Evolutionary conservation across 495 filamentous ascomycete species (phyloP), one percentile per base, ranked within the genome.

Genomic region (Trichoderma reesei): DNA sequence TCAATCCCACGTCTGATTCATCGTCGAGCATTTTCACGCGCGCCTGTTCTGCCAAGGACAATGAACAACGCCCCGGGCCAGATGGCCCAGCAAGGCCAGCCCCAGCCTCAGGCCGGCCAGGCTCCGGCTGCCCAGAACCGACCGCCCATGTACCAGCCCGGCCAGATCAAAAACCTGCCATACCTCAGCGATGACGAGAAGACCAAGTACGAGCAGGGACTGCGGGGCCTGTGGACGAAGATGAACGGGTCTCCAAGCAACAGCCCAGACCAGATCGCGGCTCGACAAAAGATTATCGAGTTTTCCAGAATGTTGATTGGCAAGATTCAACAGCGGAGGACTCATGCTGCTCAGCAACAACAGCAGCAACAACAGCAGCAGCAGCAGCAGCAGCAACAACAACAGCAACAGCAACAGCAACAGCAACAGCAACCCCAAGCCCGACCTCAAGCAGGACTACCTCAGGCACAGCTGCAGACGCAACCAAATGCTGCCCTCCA

Each of bases 221-320:
- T 93, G 13, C 79, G 80, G 18, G 71, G 67, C 14, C 73, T 92
- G 10, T 90, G 87, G 81, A 73, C 78, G 14, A 69, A 78, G 10
- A 80, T 92, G 42, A 86, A 88, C 48, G 81, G 69, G 16, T 79
- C 82, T n/a, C 75, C 82, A 8, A 72, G 78, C 6, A 80, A 84
- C 16, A 82, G 78, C 3, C 63, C 74, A 1, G 83, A 88, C 62
- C 85, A 90, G 59, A 76, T 79, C 62, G 71, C 75, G 1, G 90
- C 90, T 0, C 85, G 87, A 69, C 73, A 75, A 13, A 89, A 86
- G 70, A 79, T 93, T 7, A 71, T 78, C 3, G 80, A 88, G 16
- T 83, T 92, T 61, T 83, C 88, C 0, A 79, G 82, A 63, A 87
- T 82, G 69, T 73, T 92, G 46, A 76, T 80, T 69, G 78, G 76